Evolutionary conservation across 345 rosid species (phyloP).

Genomic region (Mercurialis annua): DNA sequence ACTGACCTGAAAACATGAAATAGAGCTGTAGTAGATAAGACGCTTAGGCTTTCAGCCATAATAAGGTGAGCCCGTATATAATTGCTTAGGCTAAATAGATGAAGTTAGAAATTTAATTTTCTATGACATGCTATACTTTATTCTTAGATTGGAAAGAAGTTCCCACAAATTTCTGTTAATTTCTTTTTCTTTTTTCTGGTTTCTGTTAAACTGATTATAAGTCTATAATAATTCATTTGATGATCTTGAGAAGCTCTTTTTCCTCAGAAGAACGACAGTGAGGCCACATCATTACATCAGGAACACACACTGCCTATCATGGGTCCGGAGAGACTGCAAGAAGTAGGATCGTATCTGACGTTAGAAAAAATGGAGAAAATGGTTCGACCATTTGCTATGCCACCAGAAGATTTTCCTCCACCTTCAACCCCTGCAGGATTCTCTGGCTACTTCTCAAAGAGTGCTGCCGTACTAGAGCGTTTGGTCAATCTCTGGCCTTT

Average conservation of each 20-base stretch:
- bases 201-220: background rate
- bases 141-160: background rate
- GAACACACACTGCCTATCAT: conserved; percentile 96
- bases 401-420: conserved; percentile 97
- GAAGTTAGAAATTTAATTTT: background rate
- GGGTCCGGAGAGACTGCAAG: conserved; percentile 99
- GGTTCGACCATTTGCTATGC: conserved; percentile 95
- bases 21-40: background rate
- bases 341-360: conserved; percentile 73
- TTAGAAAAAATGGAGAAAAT: conserved; percentile 91
- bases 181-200: background rate
- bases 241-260: conserved; percentile 3
- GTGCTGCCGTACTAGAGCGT: conserved; percentile 76
- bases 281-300: conserved; percentile 67
- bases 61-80: background rate
- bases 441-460: conserved; percentile 91
- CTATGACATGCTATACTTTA: background rate
- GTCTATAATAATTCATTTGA: background rate
- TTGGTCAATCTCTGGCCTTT: conserved; percentile 36
- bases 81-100: background rate
- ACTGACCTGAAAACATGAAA: background rate
- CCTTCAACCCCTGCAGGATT: conserved; percentile 84
- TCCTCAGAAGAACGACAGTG: conserved; percentile 58
- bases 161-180: background rate
- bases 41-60: background rate